phyloP scores from a whole-genome alignment of 1,284 basidiomycete species.

The Agaricales sp. region DNA sequence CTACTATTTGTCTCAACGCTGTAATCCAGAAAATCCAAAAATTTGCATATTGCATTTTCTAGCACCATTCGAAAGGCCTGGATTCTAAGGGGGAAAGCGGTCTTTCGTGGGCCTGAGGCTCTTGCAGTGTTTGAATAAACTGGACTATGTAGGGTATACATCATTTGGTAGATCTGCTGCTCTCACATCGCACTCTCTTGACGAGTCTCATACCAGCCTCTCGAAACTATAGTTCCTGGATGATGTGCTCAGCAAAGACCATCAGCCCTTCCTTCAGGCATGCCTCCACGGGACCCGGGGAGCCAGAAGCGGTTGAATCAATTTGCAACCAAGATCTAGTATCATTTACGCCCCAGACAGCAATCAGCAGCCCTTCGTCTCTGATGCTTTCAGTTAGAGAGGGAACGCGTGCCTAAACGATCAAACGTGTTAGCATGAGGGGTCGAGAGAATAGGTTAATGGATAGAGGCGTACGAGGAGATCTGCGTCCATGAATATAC shows the following conservation, averaged over 20 bases:
- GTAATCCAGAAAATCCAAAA: no score
- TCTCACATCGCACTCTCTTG: no score
- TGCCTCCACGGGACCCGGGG: conserved; percentile 56
- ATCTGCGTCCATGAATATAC: conserved; percentile 85
- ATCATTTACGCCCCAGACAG: background rate
- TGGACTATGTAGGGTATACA: no score
- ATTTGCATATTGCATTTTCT: no score
- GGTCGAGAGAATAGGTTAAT: conserved; percentile 2
- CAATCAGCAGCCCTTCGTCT: conserved; percentile 77
- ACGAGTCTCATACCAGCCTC: no score
- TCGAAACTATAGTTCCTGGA: no score
- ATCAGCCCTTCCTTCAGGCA: conserved; percentile 51
- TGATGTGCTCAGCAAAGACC: conserved; percentile 30
- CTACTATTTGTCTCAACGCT: no score
- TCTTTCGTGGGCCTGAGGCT: no score
- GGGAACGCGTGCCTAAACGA: conserved; percentile 57
- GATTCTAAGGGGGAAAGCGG: no score
- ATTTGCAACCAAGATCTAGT: background rate
- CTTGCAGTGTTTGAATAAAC: no score
- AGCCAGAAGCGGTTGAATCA: background rate
- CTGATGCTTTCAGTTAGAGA: conserved; percentile 80
- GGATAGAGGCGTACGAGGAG: conserved; percentile 51
- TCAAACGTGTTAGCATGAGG: conserved; percentile 7
- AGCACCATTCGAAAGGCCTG: no score
- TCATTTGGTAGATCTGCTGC: no score